Percentiles rank a stretch among this genome's conserved stretches.
Conservation (phyloP, 2,329 filamentous ascomycete species). For the Fusarium nodosum region DNA sequence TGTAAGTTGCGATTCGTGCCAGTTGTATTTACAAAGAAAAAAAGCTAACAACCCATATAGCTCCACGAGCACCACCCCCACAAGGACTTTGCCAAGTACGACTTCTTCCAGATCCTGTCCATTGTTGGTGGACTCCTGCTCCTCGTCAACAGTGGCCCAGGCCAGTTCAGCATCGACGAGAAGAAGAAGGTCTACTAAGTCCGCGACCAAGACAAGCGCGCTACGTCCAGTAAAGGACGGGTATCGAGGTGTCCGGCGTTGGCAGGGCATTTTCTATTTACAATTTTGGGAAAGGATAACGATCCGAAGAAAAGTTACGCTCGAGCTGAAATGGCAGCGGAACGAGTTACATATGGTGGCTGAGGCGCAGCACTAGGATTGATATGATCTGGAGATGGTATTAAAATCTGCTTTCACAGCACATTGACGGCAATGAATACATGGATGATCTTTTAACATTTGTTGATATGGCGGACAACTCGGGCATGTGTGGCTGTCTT, state of each 20-base stretch:
- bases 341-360: conserved; percentile 23
- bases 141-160: conserved; percentile 97
- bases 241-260: conserved; percentile 43
- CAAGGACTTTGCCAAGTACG: conserved; percentile 99
- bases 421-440: conserved; percentile 41
- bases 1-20: conserved; percentile 66
- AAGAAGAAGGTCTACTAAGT: conserved; percentile 99
- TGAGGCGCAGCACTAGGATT: conserved; percentile 23
- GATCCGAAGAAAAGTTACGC: conserved; percentile 34
- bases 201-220: conserved; percentile 10
- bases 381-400: conserved; percentile 26
- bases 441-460: conserved; percentile 33
- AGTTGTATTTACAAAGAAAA: neutral
- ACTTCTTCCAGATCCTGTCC: conserved; percentile 99
- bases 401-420: conserved; percentile 38
- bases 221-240: conserved; percentile 22
- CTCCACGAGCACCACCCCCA: conserved; percentile 98
- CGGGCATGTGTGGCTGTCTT: neutral
- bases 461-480: conserved; percentile 5
- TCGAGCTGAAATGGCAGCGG: conserved; percentile 17
- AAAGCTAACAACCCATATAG: conserved; percentile 59
- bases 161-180: conserved; percentile 98
- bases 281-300: conserved; percentile 34
- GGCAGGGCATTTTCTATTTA: conserved; percentile 43
- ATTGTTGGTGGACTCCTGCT: conserved; percentile 97